A percentile compares a stretch with the other conserved stretches of the same genome.
phyloP scores from a whole-genome alignment of 2,329 filamentous ascomycete genomes.

The Pyricularia sp. region DNA sequence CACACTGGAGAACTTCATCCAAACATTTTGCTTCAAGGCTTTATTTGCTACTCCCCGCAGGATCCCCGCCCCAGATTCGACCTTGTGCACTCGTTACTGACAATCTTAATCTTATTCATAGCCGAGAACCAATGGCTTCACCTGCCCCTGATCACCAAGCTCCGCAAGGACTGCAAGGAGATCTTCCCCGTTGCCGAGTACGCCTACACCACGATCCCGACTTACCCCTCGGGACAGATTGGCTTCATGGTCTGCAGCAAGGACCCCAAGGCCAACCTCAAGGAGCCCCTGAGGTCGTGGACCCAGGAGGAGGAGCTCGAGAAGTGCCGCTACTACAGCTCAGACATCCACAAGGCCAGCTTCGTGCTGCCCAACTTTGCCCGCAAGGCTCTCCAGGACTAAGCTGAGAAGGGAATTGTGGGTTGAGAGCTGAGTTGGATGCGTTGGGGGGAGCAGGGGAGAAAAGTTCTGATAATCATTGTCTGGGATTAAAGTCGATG shows the following conservation, averaged over 20 bases:
- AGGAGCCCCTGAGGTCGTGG: constrained; percentile 75
- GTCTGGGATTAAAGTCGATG: not conserved
- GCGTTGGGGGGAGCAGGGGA: not conserved
- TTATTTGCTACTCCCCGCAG: not conserved
- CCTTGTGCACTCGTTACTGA: not conserved
- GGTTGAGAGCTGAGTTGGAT: not conserved
- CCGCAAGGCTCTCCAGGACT: constrained; percentile 59
- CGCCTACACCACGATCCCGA: constrained; percentile 98
- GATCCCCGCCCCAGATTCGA: not conserved
- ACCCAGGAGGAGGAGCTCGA: constrained; percentile 81
- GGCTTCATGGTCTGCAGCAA: constrained; percentile 99
- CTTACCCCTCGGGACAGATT: constrained; percentile 97
- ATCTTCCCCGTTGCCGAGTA: constrained; percentile 98
- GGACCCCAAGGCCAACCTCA: constrained; percentile 75
- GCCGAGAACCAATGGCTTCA: constrained; percentile 99
- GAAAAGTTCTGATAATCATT: not conserved
- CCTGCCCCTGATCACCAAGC: constrained; percentile 81
- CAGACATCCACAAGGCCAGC: constrained; percentile 89
- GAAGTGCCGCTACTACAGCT: constrained; percentile 94
- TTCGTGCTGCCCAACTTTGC: constrained; percentile 94
- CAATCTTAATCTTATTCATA: not conserved
- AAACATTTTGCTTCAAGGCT: not conserved
- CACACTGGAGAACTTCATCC: not conserved
- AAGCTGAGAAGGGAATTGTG: constrained; percentile 4
- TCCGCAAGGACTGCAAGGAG: constrained; percentile 94